These are phyloP conservation scores for Mesembryanthemum crystallinum DNA, from an alignment of 148 eudicot species.

Conservation along the genomic window DNA sequence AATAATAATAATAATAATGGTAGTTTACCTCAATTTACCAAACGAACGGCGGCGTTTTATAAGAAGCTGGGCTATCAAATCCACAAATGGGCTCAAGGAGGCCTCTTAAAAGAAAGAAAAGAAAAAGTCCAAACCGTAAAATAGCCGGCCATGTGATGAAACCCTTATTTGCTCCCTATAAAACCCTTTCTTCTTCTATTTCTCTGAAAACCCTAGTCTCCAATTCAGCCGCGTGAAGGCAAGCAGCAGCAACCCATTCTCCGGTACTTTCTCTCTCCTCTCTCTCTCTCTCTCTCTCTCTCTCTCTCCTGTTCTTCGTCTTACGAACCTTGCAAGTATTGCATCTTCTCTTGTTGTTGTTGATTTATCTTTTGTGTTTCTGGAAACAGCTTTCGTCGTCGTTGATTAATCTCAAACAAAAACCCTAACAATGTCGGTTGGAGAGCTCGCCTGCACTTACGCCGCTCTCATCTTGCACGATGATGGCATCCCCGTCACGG, in stretches of 20 bases:
- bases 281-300: not conserved
- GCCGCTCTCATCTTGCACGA: slow-evolving; percentile 73
- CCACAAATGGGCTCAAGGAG: not conserved
- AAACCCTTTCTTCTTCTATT: not conserved
- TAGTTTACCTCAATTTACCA: too few relatives aligned
- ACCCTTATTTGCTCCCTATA: slow-evolving; percentile 18
- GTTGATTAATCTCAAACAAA: not conserved
- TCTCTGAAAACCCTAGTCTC: slow-evolving; percentile 22
- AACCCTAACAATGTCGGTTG: slow-evolving; percentile 29
- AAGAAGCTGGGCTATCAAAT: not conserved
- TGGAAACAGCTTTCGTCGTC: not conserved
- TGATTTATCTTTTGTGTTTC: not conserved
- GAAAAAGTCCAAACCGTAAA: too few relatives aligned
- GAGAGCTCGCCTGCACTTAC: slow-evolving; percentile 49
- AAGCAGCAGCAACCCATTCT: not conserved
- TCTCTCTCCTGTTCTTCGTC: not conserved
- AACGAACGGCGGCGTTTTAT: not conserved
- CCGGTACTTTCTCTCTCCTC: not conserved
- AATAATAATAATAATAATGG: too few relatives aligned
- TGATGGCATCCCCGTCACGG: slow-evolving; percentile 65
- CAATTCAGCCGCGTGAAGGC: slow-evolving; percentile 18
- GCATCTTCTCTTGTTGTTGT: not conserved
- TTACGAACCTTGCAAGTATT: not conserved
- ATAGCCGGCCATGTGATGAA: not conserved
- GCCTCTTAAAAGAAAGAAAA: too few relatives aligned